Base-by-base conservation (phyloP, 2,329 filamentous ascomycete species). In the Fonsecaea erecta region DNA sequence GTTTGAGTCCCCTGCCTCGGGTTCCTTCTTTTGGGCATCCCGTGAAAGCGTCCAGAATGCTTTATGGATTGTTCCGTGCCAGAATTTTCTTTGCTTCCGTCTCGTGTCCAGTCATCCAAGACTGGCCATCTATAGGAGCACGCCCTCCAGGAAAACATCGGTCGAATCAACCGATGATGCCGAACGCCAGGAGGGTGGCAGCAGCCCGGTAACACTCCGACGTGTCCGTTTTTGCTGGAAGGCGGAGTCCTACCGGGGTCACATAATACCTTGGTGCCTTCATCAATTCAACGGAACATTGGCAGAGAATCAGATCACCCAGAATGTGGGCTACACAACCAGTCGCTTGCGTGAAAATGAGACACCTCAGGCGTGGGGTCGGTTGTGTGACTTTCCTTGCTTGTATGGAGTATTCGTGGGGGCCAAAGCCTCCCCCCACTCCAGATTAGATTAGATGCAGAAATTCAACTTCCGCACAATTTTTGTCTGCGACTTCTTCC, bases 401-500 rank as follows among this genome's bases (percentile, higher is more conserved):
- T 1, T n/a, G 14, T 16, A n/a, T 2, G 28, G 28, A 30, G 28
- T 30, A 30, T 30, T 4, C 28, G 28, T 30, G 28, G 28, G 28
- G 28, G 3, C 28, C 28, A 30, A 8, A 3, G 28, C 28, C 43
- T 5, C 18, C 43, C 9, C 18, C 18, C 16, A 24, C 3, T 14
- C 26, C 11, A 52, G 57, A 60, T 60, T 52, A 52, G 57, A 60
- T 60, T 52, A 60, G 46, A 60, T 52, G 7, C 6, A 24, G 12
- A 26, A 28, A 34, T 14, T 48, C 18, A n/a, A 12, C 18, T 9
- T 14, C 14, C 21, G 21, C n/a, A 21, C 8, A 16, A 58, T 48
- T 58, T 58, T 48, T 48, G 24, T 30, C 18, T 3, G 11, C 24
- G 40, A 21, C 35, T 18, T 43, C 9, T 9, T 18, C 43, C 24